Evolutionary conservation across 2,329 filamentous ascomycete species (phyloP), one percentile per base, ranked within the genome.

Genomic region (Aspergillus floridensis): DNA sequence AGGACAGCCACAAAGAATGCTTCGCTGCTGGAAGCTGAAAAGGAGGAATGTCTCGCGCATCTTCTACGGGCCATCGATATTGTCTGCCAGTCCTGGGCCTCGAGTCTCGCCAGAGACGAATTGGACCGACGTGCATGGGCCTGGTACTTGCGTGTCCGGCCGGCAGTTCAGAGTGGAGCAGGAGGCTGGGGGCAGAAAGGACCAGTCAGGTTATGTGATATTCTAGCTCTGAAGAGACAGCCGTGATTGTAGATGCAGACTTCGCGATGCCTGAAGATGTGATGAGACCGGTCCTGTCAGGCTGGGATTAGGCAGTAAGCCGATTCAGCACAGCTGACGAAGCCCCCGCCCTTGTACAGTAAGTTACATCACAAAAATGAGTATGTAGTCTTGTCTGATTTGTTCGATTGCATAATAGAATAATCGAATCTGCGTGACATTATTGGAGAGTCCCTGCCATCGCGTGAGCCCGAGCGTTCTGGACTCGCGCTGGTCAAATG

Each of bases 111-210:
- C 26, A 76, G 77, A 4, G 80, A 83, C 16, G 90, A 96, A 67
- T 78, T 96, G 55, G 90, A 96, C 70, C 82, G 82, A 62, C 84
- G 87, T 60, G 90, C 91, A 19, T 96, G 91, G 90, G 79, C 79
- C 11, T 96, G 92, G 92, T 96, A 96, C 74, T 80, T 89, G 1
- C 82, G 84, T 22, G 86, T 93, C 21, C 81, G 92, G 63, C 92
- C 92, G 0, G 87, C 91, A 21, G 89, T 96, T 2, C 86, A 90
- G 59, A 77, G 81, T 58, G 92, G 92, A 0, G 84, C 85, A 51
- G 84, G 86, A 21, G 92, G 92, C 1, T 96, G 92, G 92, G 92
- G 92, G 29, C 89, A 88, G 12, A 95, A 93, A 74, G 91, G 89
- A 1, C 77, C 80, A 56, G 79, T 96, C 29, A 86, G 81, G 65